Percentiles rank a stretch among this genome's conserved stretches.
These are phyloP conservation scores for Aureobasidium sp. DNA, from an alignment of 2,329 filamentous ascomycete genomes.

Conservation along the genomic window DNA sequence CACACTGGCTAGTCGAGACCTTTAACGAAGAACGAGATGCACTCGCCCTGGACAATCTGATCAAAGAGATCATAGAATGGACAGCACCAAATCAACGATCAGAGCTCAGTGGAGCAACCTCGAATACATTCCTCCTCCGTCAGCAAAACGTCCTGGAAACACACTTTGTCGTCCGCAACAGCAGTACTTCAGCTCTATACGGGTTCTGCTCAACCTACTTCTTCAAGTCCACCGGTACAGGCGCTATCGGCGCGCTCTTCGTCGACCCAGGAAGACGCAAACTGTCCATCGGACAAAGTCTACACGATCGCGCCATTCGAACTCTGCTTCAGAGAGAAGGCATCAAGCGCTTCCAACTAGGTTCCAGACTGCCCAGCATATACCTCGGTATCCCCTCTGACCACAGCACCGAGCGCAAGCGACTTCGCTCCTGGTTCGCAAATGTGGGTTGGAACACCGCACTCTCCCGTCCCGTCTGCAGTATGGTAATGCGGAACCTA, in stretches of 20 bases:
- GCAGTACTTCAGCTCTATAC: constrained; percentile 81
- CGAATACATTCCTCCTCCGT: constrained; percentile 67
- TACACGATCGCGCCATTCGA: constrained; percentile 77
- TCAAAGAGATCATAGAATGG: constrained; percentile 59
- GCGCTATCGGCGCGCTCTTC: constrained; percentile 76
- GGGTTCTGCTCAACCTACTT: constrained; percentile 89
- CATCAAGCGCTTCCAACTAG: constrained; percentile 73
- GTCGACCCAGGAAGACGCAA: constrained; percentile 73
- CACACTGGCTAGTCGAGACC: constrained; percentile 88
- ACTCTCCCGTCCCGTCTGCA: constrained; percentile 55
- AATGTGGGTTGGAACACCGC: constrained; percentile 74
- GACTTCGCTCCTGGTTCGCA: constrained; percentile 72
- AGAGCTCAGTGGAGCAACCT: constrained; percentile 59
- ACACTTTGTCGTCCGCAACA: constrained; percentile 90
- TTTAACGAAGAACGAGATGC: constrained; percentile 75
- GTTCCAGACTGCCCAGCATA: constrained; percentile 71
- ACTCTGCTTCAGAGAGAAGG: constrained; percentile 62
- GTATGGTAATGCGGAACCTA: constrained; percentile 67
- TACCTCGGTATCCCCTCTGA: constrained; percentile 73
- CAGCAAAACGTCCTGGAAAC: constrained; percentile 65
- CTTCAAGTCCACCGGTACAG: constrained; percentile 58
- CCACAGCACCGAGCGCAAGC: constrained; percentile 52
- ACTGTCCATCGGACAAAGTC: constrained; percentile 79
- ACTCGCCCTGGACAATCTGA: constrained; percentile 63
- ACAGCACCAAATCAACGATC: constrained; percentile 59